phyloP scores from a whole-genome alignment of 2,329 filamentous ascomycete genomes.

The Cercospora janseana region DNA sequence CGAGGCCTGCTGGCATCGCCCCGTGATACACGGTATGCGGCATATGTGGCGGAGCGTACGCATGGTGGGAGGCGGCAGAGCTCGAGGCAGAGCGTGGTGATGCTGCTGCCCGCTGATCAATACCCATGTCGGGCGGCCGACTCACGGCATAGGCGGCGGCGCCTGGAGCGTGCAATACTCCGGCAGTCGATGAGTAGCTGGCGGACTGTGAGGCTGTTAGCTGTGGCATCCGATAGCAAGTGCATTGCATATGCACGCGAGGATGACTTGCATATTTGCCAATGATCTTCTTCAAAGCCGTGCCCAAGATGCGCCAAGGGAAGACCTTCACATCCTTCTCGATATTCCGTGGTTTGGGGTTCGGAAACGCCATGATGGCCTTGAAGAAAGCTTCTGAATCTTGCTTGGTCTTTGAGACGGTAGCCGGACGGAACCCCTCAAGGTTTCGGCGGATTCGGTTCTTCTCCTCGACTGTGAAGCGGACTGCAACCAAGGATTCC shows the following conservation, averaged over 20 bases:
- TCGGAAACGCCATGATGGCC: constrained; percentile 95
- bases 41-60: constrained; percentile 33
- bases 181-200: constrained; percentile 66
- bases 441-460: constrained; percentile 94
- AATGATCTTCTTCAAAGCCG: constrained; percentile 95
- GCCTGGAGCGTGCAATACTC: constrained; percentile 40
- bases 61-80: constrained; percentile 35
- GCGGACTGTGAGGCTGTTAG: constrained; percentile 55
- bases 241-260: constrained; percentile 31
- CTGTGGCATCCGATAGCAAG: constrained; percentile 26
- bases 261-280: constrained; percentile 76
- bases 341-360: constrained; percentile 93
- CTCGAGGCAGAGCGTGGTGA: constrained; percentile 36
- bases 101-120: constrained; percentile 42
- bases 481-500: constrained; percentile 79
- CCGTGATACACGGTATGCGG: constrained; percentile 34
- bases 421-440: constrained; percentile 88
- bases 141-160: constrained; percentile 32
- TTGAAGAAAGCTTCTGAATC: constrained; percentile 99
- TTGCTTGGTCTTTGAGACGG: constrained; percentile 86
- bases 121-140: constrained; percentile 49
- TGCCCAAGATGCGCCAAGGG: constrained; percentile 84
- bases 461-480: constrained; percentile 96
- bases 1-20: constrained; percentile 34
- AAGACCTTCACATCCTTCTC: constrained; percentile 99